Conservation (phyloP, 768 basidiomycete genomes). For the Boletus patriciae region DNA sequence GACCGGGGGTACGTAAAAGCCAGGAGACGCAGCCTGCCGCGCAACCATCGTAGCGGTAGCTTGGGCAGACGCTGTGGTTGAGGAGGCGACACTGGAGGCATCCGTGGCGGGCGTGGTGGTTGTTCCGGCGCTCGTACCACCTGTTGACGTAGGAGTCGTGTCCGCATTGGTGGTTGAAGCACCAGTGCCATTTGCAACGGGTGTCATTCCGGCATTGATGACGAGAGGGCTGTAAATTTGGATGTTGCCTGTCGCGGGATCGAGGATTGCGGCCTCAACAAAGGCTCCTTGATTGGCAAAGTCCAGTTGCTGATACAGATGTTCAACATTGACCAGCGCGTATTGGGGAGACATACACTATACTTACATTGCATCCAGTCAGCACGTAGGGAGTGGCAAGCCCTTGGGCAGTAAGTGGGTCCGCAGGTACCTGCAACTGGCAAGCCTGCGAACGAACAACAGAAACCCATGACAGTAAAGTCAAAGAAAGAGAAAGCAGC, state of each 20-base stretch:
- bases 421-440: conserved; percentile 19
- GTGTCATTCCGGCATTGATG: conserved; percentile 29
- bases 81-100: neutral
- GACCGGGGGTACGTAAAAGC: conserved; percentile 24
- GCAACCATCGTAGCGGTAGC: neutral
- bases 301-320: conserved; percentile 24
- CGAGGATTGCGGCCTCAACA: conserved; percentile 31
- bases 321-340: neutral
- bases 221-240: conserved; percentile 32
- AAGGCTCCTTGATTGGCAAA: conserved; percentile 27
- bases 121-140: neutral
- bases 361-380: conserved; percentile 29
- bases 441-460: conserved; percentile 25
- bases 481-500: conserved; percentile 10
- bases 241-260: conserved; percentile 28
- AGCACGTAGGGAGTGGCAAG: conserved; percentile 29
- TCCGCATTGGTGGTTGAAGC: neutral
- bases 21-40: conserved; percentile 17
- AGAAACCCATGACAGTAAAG: conserved; percentile 13
- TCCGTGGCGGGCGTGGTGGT: neutral
- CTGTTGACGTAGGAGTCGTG: neutral
- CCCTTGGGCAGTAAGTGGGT: conserved; percentile 26
- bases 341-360: neutral
- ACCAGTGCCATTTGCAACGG: conserved; percentile 9
- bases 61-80: neutral